Base-by-base conservation (phyloP, 73 alveolate genomes). In the Breviolum minutum region DNA sequence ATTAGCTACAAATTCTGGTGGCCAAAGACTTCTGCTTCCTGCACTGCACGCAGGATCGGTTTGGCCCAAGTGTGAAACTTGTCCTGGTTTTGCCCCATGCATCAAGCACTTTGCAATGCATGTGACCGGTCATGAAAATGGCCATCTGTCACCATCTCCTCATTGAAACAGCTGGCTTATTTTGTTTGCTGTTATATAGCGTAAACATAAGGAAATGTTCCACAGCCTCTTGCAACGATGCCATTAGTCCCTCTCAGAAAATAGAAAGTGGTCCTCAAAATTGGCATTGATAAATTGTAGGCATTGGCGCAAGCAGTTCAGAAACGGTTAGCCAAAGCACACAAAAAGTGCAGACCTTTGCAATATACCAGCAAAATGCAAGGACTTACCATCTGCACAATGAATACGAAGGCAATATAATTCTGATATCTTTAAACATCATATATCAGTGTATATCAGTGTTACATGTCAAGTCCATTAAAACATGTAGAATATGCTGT, bases 201-300 rank as follows among this genome's bases (percentile, higher is more conserved):
- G 54, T 40, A 40, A 0, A 73, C 40, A 24, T 54, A 29, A 2
- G 40, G 54, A 24, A 73, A 24, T 12, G 54, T 73, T 73, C 82
- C 13, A 40, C 14, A 26, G 82, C 27, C 82, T 9, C 24, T 24
- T 13, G 63, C n/a, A n/a, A 16, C 29, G 32, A 12, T 27, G 20
- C 83, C 32, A 7, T 64, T 79, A 32, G 17, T 79, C 54, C 3
- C 22, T 82, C 17, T 87, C 95, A 30, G 83, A 73, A 68, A 87
- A 87, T 27, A 87, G 95, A 63, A 87, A 71, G 62, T 87, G 71
- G 95, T 87, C 95, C 95, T 87, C 69, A 74, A 22, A 61, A 61
- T 17, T 22, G 24, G 77, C n/a, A 68, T 19, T 12, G 24, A 27
- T 76, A 76, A 60, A 60, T 20, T 19, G n/a, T 32, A 40, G 54